phyloP scores from a whole-genome alignment of 345 rosid species.

The Bretschneidera sinensis region DNA sequence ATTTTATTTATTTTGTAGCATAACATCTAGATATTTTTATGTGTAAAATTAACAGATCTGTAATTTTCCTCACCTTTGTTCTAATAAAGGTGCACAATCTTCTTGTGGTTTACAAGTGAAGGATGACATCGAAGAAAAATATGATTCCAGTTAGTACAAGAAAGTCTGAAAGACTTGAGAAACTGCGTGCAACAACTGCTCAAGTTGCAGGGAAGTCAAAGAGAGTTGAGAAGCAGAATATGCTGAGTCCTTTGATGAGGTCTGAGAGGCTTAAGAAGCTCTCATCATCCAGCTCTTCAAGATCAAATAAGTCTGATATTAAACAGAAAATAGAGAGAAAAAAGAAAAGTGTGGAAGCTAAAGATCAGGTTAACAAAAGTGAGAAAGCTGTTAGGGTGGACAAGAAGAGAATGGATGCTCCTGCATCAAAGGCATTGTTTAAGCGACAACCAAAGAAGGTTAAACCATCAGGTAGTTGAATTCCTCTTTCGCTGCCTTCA shows the following conservation, averaged over 20 bases:
- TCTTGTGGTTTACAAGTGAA: slow-evolving; percentile 2
- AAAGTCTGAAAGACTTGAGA: slow-evolving; percentile 58
- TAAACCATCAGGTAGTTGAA: slow-evolving; percentile 24
- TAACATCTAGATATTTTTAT: too few species aligned
- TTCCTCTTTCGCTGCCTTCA: neutral
- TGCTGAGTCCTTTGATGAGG: slow-evolving; percentile 43
- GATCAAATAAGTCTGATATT: slow-evolving; percentile 31
- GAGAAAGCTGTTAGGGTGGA: slow-evolving; percentile 2
- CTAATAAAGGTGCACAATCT: neutral
- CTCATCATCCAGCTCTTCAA: slow-evolving; percentile 31
- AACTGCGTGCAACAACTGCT: slow-evolving; percentile 30
- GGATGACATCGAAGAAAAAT: slow-evolving; percentile 23
- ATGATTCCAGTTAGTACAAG: slow-evolving; percentile 29
- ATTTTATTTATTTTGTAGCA: too few species aligned
- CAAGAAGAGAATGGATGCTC: slow-evolving; percentile 28
- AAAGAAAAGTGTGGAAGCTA: slow-evolving; percentile 33
- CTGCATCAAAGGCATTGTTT: slow-evolving; percentile 41
- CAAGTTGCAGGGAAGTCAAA: slow-evolving; percentile 30
- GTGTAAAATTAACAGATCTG: too few species aligned
- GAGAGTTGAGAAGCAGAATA: slow-evolving; percentile 35
- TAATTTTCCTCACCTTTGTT: too few species aligned
- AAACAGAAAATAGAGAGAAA: slow-evolving; percentile 29
- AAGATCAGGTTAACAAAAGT: slow-evolving; percentile 22
- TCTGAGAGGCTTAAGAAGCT: slow-evolving; percentile 48
- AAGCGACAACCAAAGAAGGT: slow-evolving; percentile 25